These are phyloP conservation scores for Tricholoma matsutake DNA, from an alignment of 768 basidiomycete genomes.

Conservation along the genomic window DNA sequence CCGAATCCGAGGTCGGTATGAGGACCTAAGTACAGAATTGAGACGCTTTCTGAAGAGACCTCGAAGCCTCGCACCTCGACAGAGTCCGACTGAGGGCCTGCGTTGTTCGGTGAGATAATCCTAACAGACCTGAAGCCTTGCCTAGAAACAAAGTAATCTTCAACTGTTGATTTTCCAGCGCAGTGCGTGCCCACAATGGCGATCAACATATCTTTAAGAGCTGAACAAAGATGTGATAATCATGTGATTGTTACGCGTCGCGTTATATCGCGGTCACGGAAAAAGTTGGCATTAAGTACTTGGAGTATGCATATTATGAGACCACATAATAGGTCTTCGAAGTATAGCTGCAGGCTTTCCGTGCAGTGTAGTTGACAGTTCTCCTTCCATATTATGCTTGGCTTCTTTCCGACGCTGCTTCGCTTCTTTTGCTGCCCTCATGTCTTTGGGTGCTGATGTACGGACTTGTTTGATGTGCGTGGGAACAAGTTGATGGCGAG, in stretches of 20 bases:
- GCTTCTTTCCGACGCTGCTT: not conserved
- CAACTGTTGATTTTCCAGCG: conserved; percentile 59
- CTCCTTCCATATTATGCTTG: not conserved
- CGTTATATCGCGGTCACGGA: not conserved
- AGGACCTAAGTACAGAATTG: not conserved
- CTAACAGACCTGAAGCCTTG: conserved; percentile 57
- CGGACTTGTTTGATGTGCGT: conserved; percentile 81
- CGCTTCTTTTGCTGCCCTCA: conserved; percentile 67
- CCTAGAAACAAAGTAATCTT: conserved; percentile 53
- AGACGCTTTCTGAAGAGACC: not conserved
- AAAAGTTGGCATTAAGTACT: too few relatives aligned
- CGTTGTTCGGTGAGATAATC: conserved; percentile 23
- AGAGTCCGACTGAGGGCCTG: not conserved
- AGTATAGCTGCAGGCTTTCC: not conserved
- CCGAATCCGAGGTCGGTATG: not conserved
- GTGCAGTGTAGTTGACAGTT: not conserved
- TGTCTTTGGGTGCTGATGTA: conserved; percentile 77
- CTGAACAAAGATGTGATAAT: not conserved
- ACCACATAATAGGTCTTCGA: too few relatives aligned
- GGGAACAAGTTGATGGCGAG: conserved; percentile 42
- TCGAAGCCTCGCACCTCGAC: not conserved
- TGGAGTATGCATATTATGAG: too few relatives aligned
- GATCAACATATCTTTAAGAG: conserved; percentile 50
- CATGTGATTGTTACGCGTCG: conserved; percentile 14
- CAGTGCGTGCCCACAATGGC: conserved; percentile 61